Evolutionary conservation across 768 basidiomycete species (phyloP), one percentile per base, ranked within the genome.

Genomic region (Xerocomellus intermedius): DNA sequence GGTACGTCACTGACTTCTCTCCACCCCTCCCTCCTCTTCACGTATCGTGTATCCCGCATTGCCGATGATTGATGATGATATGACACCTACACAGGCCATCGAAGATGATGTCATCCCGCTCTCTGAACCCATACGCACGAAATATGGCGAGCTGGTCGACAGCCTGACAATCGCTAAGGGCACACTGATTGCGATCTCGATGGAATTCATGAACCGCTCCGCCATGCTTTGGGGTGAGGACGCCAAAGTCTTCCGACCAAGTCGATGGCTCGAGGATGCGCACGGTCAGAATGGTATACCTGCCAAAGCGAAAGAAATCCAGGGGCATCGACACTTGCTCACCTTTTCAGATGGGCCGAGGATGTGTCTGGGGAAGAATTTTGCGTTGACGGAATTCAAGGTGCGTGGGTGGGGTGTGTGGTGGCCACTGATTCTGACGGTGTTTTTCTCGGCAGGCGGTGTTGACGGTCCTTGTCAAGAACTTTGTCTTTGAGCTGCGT

Each of bases 51-150:
- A 16, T 35, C 5, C 14, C 1, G 33, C 33, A 14, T 33, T 33
- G 13, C 21, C 8, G 28, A 28, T 8, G 8, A 9, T 8, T 8
- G 28, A 28, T 28, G 8, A 28, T 28, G 8, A 28, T 28, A 28
- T 8, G 28, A 28, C 28, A 1, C 28, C 7, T 26, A 2, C 10
- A 48, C 52, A 82, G 76, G 77, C 81, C 0, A 58, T 64, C 2
- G 69, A 77, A 56, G 84, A 86, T 59, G 81, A 84, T 52, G 64
- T 84, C 2, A 73, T 89, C 14, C 85, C 85, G 0, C 75, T 87
- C 16, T 73, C 73, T 3, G 60, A 63, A 4, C 82, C 83, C 4
- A 60, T 85, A 17, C 64, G 59, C 16, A 79, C 78, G 0, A 56
- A 69, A 2, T 65, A 75, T 0, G 82, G 82, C 0, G 63, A 73